These are phyloP conservation scores for Meyerozyma carpophila DNA, from an alignment of 1,139 yeast species.

Conservation along the genomic window DNA sequence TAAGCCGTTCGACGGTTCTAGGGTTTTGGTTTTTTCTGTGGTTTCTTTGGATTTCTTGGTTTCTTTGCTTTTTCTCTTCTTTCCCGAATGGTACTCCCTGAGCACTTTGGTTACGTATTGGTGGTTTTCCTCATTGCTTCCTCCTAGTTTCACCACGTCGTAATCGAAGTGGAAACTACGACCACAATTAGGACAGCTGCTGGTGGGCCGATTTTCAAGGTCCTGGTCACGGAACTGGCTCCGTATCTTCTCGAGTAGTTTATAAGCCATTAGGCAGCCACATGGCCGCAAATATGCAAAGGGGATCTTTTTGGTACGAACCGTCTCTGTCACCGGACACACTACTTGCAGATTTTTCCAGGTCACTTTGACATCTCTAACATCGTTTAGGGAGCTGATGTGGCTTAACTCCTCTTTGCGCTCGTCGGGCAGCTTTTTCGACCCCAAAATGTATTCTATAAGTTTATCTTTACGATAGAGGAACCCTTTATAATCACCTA, in stretches of 20 bases:
- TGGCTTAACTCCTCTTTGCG: conserved; percentile 11
- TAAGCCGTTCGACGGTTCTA: no score
- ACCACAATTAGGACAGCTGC: conserved; percentile 21
- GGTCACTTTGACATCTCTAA: conserved; percentile 21
- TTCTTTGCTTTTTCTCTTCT: neutral
- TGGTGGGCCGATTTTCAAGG: conserved; percentile 3
- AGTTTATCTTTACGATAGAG: conserved; percentile 67
- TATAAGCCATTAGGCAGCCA: neutral
- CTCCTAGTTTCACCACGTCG: conserved; percentile 27
- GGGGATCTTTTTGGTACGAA: conserved; percentile 5
- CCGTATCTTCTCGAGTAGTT: neutral
- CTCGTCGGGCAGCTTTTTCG: conserved; percentile 1
- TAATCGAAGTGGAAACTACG: conserved; percentile 14
- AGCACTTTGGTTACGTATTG: neutral
- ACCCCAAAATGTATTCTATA: conserved; percentile 48
- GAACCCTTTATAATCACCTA: conserved; percentile 67
- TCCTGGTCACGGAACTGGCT: neutral
- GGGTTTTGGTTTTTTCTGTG: neutral
- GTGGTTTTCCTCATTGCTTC: neutral
- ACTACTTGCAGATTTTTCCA: conserved; percentile 16
- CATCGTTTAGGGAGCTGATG: conserved; percentile 19
- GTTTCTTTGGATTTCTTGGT: neutral
- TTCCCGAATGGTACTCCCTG: neutral
- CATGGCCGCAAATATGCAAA: conserved; percentile 3
- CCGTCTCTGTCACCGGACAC: conserved; percentile 5